Base-by-base conservation (phyloP, 441 rosid genomes). In the Syzygium malaccense region DNA sequence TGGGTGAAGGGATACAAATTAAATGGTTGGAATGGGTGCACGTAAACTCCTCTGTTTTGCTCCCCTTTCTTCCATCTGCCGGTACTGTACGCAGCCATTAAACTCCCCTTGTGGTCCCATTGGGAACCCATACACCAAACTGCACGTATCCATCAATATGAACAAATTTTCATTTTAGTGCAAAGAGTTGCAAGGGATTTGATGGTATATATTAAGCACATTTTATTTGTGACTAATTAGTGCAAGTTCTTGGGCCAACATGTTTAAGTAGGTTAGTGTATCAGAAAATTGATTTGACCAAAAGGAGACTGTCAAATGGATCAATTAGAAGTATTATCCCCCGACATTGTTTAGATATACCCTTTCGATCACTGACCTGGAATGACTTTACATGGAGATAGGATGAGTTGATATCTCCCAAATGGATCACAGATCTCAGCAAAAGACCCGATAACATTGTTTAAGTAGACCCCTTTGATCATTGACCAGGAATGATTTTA, bases 1-100 rank as follows among this genome's bases (percentile, higher is more conserved):
- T 91, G 91, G 88, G 87, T 88, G 91, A 91, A 58, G 91, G 93
- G 90, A 86, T 91, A 93, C 94, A 93, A 86, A 91, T 93, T 89
- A 91, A 92, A 93, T 91, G 95, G 94, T 90, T 91, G 89, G 64
- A 89, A 92, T 87, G 95, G 95, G 94, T 87, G 93, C 95, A 94
- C 94, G 93, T 94, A 92, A 86, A 88, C 28, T 30, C 87, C 87
- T 88, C 86, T 90, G 83, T 89, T 89, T n/a, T 80, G 91, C 93
- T 93, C 87, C 90, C 94, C 90, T 90, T 90, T 88, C 93, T 91
- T 85, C 95, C 93, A 89, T 93, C 94, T 92, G 94, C 95, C 91
- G 88, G 88, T 90, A 88, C 91, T 88, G 91, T 80, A 89, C 83
- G 80, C 87, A 91, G 89, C 95, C 93, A 92, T 87, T 90, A 90